Percentiles rank a stretch among this genome's conserved stretches.
phyloP scores from a whole-genome alignment of 1,284 basidiomycete genomes.

The Pseudozyma sp. region DNA sequence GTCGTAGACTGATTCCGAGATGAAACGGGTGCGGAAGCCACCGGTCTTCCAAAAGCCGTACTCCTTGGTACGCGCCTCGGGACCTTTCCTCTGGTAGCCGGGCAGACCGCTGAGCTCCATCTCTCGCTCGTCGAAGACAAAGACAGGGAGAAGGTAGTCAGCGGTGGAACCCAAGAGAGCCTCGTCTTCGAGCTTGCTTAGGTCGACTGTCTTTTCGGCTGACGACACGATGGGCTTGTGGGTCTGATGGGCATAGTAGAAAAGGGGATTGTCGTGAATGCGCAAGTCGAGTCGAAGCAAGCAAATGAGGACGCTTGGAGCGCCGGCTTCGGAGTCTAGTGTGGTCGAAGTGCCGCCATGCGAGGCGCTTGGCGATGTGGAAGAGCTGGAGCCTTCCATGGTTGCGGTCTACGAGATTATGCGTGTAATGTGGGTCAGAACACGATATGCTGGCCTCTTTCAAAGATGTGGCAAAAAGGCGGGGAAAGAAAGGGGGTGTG shows the following conservation, averaged over 20 bases:
- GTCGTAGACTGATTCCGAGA: constrained; percentile 72
- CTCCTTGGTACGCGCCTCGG: constrained; percentile 68
- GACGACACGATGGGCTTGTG: constrained; percentile 42
- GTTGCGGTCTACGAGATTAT: not conserved
- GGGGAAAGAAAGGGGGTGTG: too few relatives aligned
- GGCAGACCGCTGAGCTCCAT: constrained; percentile 72
- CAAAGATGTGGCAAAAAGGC: too few relatives aligned
- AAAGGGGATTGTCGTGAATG: constrained; percentile 72
- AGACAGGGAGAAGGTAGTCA: constrained; percentile 73
- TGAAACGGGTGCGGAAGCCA: constrained; percentile 70
- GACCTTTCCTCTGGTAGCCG: constrained; percentile 67
- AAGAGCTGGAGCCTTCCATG: constrained; percentile 35
- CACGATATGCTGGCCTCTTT: too few relatives aligned
- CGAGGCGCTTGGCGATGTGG: constrained; percentile 32
- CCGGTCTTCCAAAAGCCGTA: constrained; percentile 73
- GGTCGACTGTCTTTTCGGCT: constrained; percentile 39
- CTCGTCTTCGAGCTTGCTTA: constrained; percentile 49
- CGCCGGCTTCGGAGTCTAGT: constrained; percentile 27
- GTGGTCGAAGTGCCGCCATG: constrained; percentile 20
- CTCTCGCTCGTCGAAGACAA: constrained; percentile 73
- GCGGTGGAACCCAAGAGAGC: constrained; percentile 58
- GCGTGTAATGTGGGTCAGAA: not conserved
- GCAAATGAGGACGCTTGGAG: constrained; percentile 54
- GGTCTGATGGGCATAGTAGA: constrained; percentile 66
- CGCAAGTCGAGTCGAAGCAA: constrained; percentile 61